Conservation (phyloP, 129 eudicot genomes). For the Flaveria bidentis region DNA sequence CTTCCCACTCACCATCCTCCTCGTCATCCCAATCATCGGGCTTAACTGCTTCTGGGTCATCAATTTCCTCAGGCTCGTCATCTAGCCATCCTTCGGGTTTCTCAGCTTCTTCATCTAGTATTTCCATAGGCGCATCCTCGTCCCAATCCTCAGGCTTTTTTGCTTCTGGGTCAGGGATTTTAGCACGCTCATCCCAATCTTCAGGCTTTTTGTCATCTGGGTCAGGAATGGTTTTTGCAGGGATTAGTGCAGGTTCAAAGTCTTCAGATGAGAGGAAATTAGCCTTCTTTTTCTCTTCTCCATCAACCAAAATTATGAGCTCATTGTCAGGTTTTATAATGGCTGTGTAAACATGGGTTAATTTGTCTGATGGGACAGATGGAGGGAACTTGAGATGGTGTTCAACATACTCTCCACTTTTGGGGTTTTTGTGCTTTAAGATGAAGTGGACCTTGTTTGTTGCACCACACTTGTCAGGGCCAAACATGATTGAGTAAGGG, state of each 20-base stretch:
- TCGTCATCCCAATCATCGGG: conserved; percentile 99
- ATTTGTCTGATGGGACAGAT: conserved; percentile 87
- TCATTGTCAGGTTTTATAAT: conserved; percentile 81
- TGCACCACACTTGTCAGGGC: conserved; percentile 93
- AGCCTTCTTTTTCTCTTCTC: conserved; percentile 96
- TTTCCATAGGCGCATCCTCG: conserved; percentile 96
- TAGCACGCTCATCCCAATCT: conserved; percentile 93
- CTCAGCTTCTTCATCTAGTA: conserved; percentile 79
- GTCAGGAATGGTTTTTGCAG: conserved; percentile 81
- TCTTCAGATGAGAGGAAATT: conserved; percentile 69
- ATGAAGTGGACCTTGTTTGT: conserved; percentile 98
- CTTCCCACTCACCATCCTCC: conserved; percentile 99
- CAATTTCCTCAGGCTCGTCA: conserved; percentile 89
- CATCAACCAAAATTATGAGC: conserved; percentile 64
- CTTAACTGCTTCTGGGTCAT: conserved; percentile 85
- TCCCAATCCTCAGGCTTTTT: conserved; percentile 94
- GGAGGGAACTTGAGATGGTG: conserved; percentile 95
- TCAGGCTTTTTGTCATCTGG: conserved; percentile 94
- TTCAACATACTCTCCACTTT: conserved; percentile 78
- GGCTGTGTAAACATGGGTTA: conserved; percentile 91
- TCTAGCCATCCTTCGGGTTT: conserved; percentile 96
- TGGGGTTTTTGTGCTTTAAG: conserved; percentile 89
- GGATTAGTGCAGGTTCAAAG: conserved; percentile 84
- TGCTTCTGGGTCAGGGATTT: conserved; percentile 89
- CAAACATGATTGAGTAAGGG: conserved; percentile 90